Evolutionary conservation across 495 filamentous ascomycete species (phyloP).

Genomic region (Tuber borchii): DNA sequence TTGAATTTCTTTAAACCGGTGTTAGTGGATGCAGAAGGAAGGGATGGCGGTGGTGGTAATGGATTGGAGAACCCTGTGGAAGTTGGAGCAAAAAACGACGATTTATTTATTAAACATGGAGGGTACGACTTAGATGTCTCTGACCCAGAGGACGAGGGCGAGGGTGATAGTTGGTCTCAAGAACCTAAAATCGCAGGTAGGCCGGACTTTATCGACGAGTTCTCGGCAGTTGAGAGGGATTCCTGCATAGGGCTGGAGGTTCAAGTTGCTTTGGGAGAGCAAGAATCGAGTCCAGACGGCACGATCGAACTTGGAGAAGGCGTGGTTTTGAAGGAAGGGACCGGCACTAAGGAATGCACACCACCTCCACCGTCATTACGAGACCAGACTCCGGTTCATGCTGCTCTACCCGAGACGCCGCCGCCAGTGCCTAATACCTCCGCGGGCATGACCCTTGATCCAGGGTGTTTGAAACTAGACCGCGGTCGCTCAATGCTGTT

Average conservation of each 20-base stretch:
- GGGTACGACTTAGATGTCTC: conserved; percentile 37
- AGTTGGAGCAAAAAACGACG: conserved; percentile 14
- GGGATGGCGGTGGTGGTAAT: not conserved
- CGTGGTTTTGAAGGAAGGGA: conserved; percentile 9
- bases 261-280: not conserved
- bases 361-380: not conserved
- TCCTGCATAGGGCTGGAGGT: not conserved
- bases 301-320: not conserved
- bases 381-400: not conserved
- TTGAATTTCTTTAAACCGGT: conserved; percentile 37
- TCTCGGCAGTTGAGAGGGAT: not conserved
- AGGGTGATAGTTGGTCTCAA: not conserved
- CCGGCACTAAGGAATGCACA: conserved; percentile 25
- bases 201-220: not conserved
- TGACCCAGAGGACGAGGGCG: conserved; percentile 35
- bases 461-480: conserved; percentile 28
- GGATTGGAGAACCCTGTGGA: not conserved
- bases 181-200: not conserved
- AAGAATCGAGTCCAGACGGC: not conserved
- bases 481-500: conserved; percentile 31
- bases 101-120: conserved; percentile 30
- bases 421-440: not conserved
- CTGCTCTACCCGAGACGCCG: conserved; percentile 4
- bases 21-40: not conserved
- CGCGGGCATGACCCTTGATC: conserved; percentile 16